Base-by-base conservation (phyloP, 139 green algal genomes). In the Pycnococcus provasolii region DNA sequence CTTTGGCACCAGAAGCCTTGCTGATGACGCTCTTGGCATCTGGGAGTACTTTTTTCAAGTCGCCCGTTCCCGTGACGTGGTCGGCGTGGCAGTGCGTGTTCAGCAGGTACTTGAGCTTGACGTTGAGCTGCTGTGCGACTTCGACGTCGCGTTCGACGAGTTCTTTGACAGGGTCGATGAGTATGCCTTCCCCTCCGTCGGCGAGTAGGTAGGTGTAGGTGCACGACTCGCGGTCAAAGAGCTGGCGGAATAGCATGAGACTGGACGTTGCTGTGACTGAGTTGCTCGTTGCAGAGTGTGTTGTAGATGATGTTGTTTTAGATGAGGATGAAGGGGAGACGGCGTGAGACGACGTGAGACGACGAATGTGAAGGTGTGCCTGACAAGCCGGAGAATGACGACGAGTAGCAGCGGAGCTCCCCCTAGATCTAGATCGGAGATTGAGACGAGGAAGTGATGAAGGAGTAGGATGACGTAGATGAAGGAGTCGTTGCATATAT, bases 1-100 rank as follows among this genome's bases (percentile, higher is more conserved):
- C 73, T 51, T 68, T 66, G 44, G 79, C 79, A 6, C 60, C 61
- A 5, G 60, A 58, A 4, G 60, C 70, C 9, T 63, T 61, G 7
- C 73, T 62, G 45, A 85, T 85, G 40, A 80, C 66, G 15, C 59
- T 75, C 70, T 71, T 81, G 3, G 81, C 54, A 26, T 42, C 54
- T 39, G 77, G 64, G 3, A 65, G 58, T 1, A 45, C 1, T 9
- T 51, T 52, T 26, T 89, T 89, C 46, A 89, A 67, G 41, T 72
- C 60, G 40, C 83, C 82, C 7, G 73, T 85, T 52, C 84, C 83
- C 41, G 84, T 89, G 71, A 89, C 73, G 66, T 89, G 84, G 58
- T 89, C 84, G 37, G 84, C 84, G 53, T 89, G 84, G 52, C 73
- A 81, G 69, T 89, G 84, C 13, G 82, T 89, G 69, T 89, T 89